Evolutionary conservation across 176 grass and related monocot genomes (phyloP).

Genomic region (Lolium rigidum): DNA sequence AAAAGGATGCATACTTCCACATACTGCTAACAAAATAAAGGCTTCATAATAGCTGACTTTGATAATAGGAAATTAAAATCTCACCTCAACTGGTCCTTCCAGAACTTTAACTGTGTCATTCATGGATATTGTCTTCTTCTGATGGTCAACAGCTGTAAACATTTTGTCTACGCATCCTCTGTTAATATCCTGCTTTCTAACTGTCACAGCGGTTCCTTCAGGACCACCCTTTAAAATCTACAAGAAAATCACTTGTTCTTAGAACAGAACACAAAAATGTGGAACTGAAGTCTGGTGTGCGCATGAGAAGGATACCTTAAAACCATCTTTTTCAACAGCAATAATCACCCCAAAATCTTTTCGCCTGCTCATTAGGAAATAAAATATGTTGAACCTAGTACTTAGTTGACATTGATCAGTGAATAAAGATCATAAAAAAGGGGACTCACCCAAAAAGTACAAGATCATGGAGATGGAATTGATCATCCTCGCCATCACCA

Average conservation of each 20-base stretch:
- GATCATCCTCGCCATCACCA: conserved; percentile 14
- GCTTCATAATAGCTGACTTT: conserved; percentile 22
- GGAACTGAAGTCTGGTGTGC: neutral
- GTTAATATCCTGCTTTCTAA: conserved; percentile 83
- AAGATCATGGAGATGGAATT: conserved; percentile 86
- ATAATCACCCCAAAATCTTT: conserved; percentile 92
- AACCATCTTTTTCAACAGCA: conserved; percentile 86
- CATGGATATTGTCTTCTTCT: conserved; percentile 81
- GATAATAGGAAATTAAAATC: conserved; percentile 20
- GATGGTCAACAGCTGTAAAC: conserved; percentile 86
- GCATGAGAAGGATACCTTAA: conserved; percentile 55
- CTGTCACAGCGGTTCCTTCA: conserved; percentile 66
- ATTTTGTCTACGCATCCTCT: conserved; percentile 83
- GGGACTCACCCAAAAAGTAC: conserved; percentile 88
- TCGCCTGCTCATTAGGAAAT: conserved; percentile 58
- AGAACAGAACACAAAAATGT: conserved; percentile 21
- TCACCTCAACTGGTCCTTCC: conserved; percentile 78
- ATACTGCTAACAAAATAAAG: conserved; percentile 28
- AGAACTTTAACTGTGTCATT: conserved; percentile 81
- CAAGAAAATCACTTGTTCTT: conserved; percentile 28
- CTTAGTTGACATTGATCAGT: conserved; percentile 10
- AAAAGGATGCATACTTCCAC: neutral
- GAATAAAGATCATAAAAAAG: conserved; percentile 15
- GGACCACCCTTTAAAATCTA: conserved; percentile 84
- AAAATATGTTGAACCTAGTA: conserved; percentile 33